Base-by-base conservation (phyloP, 1,284 basidiomycete genomes). In the Rhodotorula sp. region DNA sequence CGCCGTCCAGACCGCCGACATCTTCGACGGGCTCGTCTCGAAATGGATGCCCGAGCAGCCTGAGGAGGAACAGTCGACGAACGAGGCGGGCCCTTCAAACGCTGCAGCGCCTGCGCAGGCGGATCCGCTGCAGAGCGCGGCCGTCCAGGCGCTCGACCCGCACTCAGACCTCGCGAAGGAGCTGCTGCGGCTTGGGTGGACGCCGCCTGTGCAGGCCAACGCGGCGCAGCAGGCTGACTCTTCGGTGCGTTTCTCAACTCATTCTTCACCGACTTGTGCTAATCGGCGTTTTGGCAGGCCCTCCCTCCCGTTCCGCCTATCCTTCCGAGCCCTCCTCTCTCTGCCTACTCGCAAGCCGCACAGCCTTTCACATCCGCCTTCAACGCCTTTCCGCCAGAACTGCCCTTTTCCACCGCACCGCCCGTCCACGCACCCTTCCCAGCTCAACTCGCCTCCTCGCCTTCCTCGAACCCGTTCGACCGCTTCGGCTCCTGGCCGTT, bases 101-200 rank as follows among this genome's bases (percentile, higher is more conserved):
- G 7, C 26, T 0, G 3, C 40, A 18, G 40, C 40, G 40, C 40
- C 34, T 10, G 20, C 24, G 40, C 18, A n/a, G n/a, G 15, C 44
- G 31, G 30, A 50, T 26, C n/a, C 31, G 47, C 13, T 31, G 15
- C 24, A 24, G 11, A 5, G 28, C 2, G 24, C 59, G 22, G 34
- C 55, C 15, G 54, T 24, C 2, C 63, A 55, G 15, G 53, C 65
- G 26, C 37, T 65, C 31, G 68, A 61, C 20, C 64, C 64, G 26
- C 34, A 64, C 3, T 64, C 68, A 20, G 55, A 51, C 2, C 64
- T 69, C 22, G 61, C 51, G 11, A 52, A 55, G 47, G 37, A 31
- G 31, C 56, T 69, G 2, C 24, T 62, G 1, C 44, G 51, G 1
- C 53, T 69, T 28, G 68, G 68, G 28, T 69, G 68, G 68, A 53